Base-by-base conservation (phyloP, 1,284 basidiomycete species). In the Acaromyces ingoldii region DNA sequence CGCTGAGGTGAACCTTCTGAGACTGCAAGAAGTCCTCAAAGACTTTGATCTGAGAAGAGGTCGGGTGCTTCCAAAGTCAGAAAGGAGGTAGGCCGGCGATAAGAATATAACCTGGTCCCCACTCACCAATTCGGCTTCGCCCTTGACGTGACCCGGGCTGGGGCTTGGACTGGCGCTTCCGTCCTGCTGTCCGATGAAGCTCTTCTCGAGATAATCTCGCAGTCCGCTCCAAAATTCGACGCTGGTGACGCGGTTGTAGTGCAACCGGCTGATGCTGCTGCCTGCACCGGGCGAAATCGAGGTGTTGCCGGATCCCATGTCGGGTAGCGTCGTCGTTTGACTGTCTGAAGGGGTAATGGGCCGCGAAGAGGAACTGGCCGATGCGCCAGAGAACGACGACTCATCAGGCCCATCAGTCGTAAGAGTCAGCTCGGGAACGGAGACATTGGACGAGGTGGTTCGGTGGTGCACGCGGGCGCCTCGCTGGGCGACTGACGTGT, bases 11-110 rank as follows among this genome's bases (percentile, higher is more conserved):
- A 33, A 65, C 57, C 42, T 72, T 73, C 46, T 73, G 71, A 22
- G 51, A 59, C 30, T 68, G 56, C 61, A 74, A 72, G 36, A 73
- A 70, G 53, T 73, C 71, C 51, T 74, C 72, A 51, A 70, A 74
- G 46, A 74, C 21, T 22, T 47, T 52, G 17, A 36, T 19, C 45
- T 22, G 24, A 4, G 31, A 7, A 10, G 41, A 17, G 9, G 22
- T 24, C 45, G n/a, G 3, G 19, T 34, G 33, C 33, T 13, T 17
- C 17, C 33, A 17, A 17, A 34, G 33, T 2, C 33, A 17, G 17
- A 17, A 34, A 34, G 33, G n/a, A n/a, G n/a, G n/a, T n/a, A n/a
- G n/a, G n/a, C n/a, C 33, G 13, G 13, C 17, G 2, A 13, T 2
- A 17, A 13, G 17, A 17, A 34, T 34, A 13, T 34, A 17, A n/a